Base-by-base conservation (phyloP, 2,329 filamentous ascomycete genomes). In the Arthrobotrys sphaeroides region DNA sequence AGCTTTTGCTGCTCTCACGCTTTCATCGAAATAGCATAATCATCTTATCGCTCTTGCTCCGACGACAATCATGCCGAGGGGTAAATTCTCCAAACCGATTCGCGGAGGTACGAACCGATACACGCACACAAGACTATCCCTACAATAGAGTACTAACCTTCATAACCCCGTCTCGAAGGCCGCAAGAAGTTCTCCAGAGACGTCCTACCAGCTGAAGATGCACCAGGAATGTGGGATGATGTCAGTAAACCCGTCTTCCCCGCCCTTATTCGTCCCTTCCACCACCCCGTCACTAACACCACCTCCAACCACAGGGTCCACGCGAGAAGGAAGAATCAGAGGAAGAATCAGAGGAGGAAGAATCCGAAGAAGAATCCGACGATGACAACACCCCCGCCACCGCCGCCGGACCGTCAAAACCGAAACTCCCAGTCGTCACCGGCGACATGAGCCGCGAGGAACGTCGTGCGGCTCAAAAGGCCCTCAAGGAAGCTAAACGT, bases 101-200 rank as follows among this genome's bases (percentile, higher is more conserved):
- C 70, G 70, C 26, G 70, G 70, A 74, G 70, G 70, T 68, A 64
- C 10, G 49, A 62, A 22, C 18, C n/a, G 2, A 40, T 7, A 18
- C 3, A 31, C 5, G 28, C 45, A 31, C 20, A 18, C 20, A 0
- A 22, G 13, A 31, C 16, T 6, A 13, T 16, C 59, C 3, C n/a
- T 22, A 51, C n/a, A 16, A 9, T 28, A 20, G 24, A 13, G 16
- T 24, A 57, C 43, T 24, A 10, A 38, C 22, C 22, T n/a, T 33
- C 20, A 1, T 26, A 26, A 9, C 22, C 38, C 7, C 45, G 22
- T 26, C 22, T n/a, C n/a, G n/a, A 78, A 97, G 94, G 94, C 77
- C 95, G 95, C 81, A 97, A 97, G 84, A 90, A 96, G 81, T 99
- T 96, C 85, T 97, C 94, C 79, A 91, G 93, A 78, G 90, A 97